These are phyloP conservation scores for Coemansia sp. DNA, from an alignment of 192 early-diverging fungal genomes.

Conservation along the genomic window DNA sequence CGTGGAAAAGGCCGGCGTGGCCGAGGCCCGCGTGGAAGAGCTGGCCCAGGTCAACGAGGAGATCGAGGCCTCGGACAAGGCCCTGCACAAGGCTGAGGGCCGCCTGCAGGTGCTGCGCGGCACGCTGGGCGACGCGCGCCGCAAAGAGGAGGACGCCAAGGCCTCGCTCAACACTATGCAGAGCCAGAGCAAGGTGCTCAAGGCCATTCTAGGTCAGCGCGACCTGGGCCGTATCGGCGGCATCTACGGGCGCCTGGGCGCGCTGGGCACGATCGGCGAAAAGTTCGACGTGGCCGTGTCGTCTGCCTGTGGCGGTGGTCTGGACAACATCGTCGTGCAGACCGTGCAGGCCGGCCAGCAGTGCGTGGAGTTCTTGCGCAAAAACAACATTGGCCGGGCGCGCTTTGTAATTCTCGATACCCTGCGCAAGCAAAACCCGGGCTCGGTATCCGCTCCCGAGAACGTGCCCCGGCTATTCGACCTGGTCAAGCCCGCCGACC, in stretches of 20 bases:
- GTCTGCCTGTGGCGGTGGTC: slow-evolving; percentile 65
- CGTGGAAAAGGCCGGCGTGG: slow-evolving; percentile 40
- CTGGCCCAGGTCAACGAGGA: slow-evolving; percentile 45
- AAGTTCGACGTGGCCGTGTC: slow-evolving; percentile 95
- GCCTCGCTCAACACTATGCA: slow-evolving; percentile 56
- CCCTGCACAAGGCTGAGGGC: slow-evolving; percentile 28
- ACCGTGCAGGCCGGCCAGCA: slow-evolving; percentile 77
- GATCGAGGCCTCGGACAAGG: slow-evolving; percentile 50
- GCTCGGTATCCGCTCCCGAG: slow-evolving; percentile 62
- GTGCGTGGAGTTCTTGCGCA: slow-evolving; percentile 84
- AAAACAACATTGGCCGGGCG: slow-evolving; percentile 80
- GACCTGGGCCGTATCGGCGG: slow-evolving; percentile 68
- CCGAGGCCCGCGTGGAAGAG: slow-evolving; percentile 34
- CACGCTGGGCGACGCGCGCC: slow-evolving; percentile 42
- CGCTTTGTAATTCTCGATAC: slow-evolving; percentile 79
- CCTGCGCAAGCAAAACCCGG: slow-evolving; percentile 50
- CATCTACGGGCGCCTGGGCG: slow-evolving; percentile 85
- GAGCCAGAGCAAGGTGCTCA: slow-evolving; percentile 62
- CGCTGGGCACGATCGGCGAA: slow-evolving; percentile 89
- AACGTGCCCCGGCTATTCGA: slow-evolving; percentile 86
- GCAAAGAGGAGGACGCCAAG: slow-evolving; percentile 68
- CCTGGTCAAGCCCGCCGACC: slow-evolving; percentile 70
- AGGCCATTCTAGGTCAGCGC: slow-evolving; percentile 62
- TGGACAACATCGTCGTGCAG: slow-evolving; percentile 91
- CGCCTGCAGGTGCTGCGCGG: slow-evolving; percentile 39